A percentile compares a stretch with the other conserved stretches of the same genome.
Evolutionary conservation across 2,329 filamentous ascomycete genomes (phyloP).

Genomic region (Fonsecaea monophora): DNA sequence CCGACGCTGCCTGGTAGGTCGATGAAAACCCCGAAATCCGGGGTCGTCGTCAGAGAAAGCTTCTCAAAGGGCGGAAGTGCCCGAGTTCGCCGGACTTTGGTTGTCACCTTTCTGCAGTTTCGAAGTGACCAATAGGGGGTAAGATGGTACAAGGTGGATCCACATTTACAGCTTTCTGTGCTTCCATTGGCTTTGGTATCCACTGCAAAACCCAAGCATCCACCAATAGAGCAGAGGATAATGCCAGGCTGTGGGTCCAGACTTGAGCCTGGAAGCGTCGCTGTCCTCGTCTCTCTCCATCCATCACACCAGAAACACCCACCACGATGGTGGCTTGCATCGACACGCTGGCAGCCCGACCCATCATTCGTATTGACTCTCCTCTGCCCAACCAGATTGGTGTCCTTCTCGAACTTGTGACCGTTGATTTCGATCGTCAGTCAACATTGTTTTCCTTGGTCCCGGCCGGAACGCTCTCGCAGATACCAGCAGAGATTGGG

Average conservation of each 20-base stretch:
- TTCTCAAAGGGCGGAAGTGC: not conserved
- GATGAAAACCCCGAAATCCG: not conserved
- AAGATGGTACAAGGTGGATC: not conserved
- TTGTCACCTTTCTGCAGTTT: not conserved
- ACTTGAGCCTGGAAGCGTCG: not conserved
- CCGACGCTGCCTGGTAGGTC: not conserved
- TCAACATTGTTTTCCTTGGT: not conserved
- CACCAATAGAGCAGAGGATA: not conserved
- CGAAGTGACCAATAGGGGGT: not conserved
- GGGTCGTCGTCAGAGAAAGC: not conserved
- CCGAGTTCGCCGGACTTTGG: not conserved
- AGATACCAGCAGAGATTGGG: not conserved
- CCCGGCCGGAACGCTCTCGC: not conserved
- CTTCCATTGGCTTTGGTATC: not conserved
- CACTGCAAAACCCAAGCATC: not conserved
- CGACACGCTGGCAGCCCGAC: constrained; percentile 8
- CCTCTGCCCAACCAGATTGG: not conserved
- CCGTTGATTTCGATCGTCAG: not conserved
- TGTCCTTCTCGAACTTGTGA: not conserved
- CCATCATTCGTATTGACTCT: not conserved
- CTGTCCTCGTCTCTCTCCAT: not conserved
- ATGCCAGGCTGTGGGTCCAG: not conserved
- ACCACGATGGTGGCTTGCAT: constrained; percentile 14
- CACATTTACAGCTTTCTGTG: not conserved
- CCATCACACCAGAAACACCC: not conserved